Base-by-base conservation (phyloP, 345 rosid species). In the Raphanus sativus region DNA sequence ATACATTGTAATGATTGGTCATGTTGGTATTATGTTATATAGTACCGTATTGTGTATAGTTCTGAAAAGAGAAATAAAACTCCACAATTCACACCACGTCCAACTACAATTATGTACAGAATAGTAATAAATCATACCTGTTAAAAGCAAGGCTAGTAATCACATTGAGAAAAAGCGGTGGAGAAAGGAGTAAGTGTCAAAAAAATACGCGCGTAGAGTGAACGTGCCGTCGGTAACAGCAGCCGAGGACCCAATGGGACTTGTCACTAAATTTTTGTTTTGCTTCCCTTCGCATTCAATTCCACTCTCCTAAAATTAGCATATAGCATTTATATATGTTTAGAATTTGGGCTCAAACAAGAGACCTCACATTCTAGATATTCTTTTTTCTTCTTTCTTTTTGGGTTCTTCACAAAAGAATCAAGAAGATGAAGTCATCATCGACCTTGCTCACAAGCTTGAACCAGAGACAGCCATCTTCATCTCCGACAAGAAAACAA, bases 361-460 rank as follows among this genome's bases (percentile, higher is more conserved):
- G 48, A 76, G n/a, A 59, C 15, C 63, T 59, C 69, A 72, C 42
- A 29, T 9, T 58, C 70, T 24, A 4, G 45, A 68, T 59, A 58
- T 9, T 34, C 34, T 17, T 4, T 34, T 63, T 17, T 4, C 12
- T 32, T 48, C 52, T 58, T 6, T 6, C 25, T 2, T 54, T 77
- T 13, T 65, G 15, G 21, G 28, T 63, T 63, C 6, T 21, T 16
- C 16, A 12, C 55, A 38, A 26, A 33, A 33, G 28, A 13, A 1
- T 8, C 15, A 70, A 77, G 24, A 72, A 78, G 58, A 79, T 80
- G 82, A 75, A 80, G 29, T 78, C 82, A 78, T 58, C 81, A 67
- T 67, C 75, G 2, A 54, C 78, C 48, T 52, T 74, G 6, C 69
- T 61, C 69, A 28, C 76, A 21, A 63, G 33, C 21, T 73, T 48